phyloP scores from a whole-genome alignment of 352 stramenopile genomes.

The Pythium graminicola region DNA sequence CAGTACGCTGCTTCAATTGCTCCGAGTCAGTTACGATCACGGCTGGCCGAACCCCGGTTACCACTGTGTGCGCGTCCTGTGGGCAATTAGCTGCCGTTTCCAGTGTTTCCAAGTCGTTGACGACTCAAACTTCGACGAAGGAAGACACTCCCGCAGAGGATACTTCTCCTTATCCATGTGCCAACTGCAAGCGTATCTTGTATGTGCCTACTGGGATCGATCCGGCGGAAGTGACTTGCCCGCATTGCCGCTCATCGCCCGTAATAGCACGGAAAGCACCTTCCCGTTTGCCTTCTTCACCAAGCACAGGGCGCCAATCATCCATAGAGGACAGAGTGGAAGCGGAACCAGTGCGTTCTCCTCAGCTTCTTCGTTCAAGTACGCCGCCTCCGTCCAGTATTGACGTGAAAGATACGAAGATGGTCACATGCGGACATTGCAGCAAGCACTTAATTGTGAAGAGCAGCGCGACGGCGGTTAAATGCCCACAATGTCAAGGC shows the following conservation, averaged over 20 bases:
- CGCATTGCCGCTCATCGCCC: slow-evolving; percentile 55
- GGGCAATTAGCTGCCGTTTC: background rate
- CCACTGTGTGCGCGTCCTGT: slow-evolving; percentile 23
- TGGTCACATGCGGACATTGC: slow-evolving; percentile 81
- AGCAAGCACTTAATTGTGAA: slow-evolving; percentile 81
- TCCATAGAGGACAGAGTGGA: slow-evolving; percentile 23
- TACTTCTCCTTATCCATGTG: slow-evolving; percentile 26
- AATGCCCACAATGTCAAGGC: slow-evolving; percentile 72
- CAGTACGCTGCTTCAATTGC: slow-evolving; percentile 54
- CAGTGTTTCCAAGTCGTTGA: background rate
- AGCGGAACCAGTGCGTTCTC: background rate
- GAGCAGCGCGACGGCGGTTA: slow-evolving; percentile 65
- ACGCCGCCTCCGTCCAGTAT: slow-evolving; percentile 21
- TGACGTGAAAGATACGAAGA: slow-evolving; percentile 73
- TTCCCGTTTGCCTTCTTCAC: slow-evolving; percentile 12
- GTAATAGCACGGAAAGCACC: slow-evolving; percentile 25
- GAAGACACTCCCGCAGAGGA: slow-evolving; percentile 1
- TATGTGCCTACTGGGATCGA: slow-evolving; percentile 39
- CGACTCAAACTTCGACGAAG: background rate
- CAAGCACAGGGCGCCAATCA: slow-evolving; percentile 20
- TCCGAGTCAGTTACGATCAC: slow-evolving; percentile 43
- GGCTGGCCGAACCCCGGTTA: slow-evolving; percentile 22
- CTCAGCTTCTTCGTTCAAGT: background rate
- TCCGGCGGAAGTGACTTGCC: slow-evolving; percentile 52
- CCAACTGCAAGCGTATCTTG: slow-evolving; percentile 47